Evolutionary conservation across 768 basidiomycete genomes (phyloP).

Genomic region (Lactarius trivialis): DNA sequence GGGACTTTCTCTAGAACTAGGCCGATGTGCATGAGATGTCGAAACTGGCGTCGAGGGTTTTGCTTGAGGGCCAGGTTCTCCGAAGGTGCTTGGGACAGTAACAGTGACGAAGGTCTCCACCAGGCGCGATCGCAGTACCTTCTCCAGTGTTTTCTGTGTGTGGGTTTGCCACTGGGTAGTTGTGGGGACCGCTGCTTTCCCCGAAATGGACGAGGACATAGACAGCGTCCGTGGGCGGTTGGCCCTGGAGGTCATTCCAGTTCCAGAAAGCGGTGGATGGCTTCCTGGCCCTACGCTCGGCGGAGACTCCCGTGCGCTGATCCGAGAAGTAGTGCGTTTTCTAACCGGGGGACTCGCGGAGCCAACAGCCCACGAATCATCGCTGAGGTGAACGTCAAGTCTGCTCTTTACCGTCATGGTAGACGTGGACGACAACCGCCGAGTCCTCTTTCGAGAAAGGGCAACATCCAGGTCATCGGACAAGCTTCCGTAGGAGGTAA

Average conservation of each 20-base stretch:
- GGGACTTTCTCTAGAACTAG: conserved; percentile 10
- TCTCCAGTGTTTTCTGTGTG: conserved; percentile 65
- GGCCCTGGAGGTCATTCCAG: neutral
- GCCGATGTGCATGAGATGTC: neutral
- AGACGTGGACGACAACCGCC: conserved; percentile 58
- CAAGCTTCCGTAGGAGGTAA: conserved; percentile 47
- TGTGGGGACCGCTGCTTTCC: conserved; percentile 23
- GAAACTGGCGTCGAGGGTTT: conserved; percentile 3
- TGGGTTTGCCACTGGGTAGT: conserved; percentile 44
- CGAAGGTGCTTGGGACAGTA: conserved; percentile 29
- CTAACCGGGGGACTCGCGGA: conserved; percentile 29
- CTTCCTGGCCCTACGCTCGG: conserved; percentile 9
- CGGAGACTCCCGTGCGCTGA: conserved; percentile 29
- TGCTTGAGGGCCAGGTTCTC: neutral
- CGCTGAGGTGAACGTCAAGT: conserved; percentile 38
- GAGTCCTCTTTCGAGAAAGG: conserved; percentile 48
- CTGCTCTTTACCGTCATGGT: conserved; percentile 42
- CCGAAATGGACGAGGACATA: conserved; percentile 11
- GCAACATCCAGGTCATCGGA: conserved; percentile 69
- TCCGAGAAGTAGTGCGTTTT: conserved; percentile 31
- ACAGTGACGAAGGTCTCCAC: conserved; percentile 73
- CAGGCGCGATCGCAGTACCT: conserved; percentile 61
- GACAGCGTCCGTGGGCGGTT: conserved; percentile 16
- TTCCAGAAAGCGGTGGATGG: conserved; percentile 11
- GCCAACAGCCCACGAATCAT: conserved; percentile 30